Conservation (phyloP, 495 filamentous ascomycete genomes). For the Trichoderma reesei region DNA sequence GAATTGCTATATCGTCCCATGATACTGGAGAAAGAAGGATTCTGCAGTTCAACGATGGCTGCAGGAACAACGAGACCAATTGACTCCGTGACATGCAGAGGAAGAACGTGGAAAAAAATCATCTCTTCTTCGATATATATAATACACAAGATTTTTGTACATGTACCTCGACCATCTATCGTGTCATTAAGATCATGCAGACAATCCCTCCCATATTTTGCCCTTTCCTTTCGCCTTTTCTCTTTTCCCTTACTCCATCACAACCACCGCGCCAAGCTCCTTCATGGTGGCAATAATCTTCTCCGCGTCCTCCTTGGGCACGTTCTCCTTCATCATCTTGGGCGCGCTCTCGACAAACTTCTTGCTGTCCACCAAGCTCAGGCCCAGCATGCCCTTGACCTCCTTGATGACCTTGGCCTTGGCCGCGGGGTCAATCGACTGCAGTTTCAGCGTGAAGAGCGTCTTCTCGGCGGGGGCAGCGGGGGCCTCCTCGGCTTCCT, state of each 20-base stretch:
- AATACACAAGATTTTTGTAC: constrained; percentile 10
- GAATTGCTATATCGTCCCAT: background rate
- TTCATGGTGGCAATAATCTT: constrained; percentile 95
- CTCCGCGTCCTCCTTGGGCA: constrained; percentile 96
- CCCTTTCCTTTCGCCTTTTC: background rate
- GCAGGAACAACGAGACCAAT: background rate
- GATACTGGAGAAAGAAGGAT: background rate
- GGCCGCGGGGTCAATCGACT: constrained; percentile 71
- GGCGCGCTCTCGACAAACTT: constrained; percentile 98
- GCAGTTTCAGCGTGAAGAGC: constrained; percentile 88
- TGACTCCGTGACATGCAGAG: background rate
- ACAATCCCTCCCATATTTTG: constrained; percentile 9
- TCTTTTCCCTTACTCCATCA: constrained; percentile 62
- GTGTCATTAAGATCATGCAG: constrained; percentile 17
- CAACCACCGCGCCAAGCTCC: constrained; percentile 76
- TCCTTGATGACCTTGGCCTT: constrained; percentile 99
- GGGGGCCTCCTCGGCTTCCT: constrained; percentile 72
- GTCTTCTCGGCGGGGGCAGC: constrained; percentile 88
- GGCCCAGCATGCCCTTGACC: constrained; percentile 87
- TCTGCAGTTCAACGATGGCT: background rate
- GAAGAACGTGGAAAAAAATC: background rate
- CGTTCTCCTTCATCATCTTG: constrained; percentile 96
- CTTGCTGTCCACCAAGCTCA: constrained; percentile 98
- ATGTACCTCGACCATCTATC: constrained; percentile 11
- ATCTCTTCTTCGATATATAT: constrained; percentile 8